Conservation (phyloP, 2,329 filamentous ascomycete species). For the Aspergillus hortae region DNA sequence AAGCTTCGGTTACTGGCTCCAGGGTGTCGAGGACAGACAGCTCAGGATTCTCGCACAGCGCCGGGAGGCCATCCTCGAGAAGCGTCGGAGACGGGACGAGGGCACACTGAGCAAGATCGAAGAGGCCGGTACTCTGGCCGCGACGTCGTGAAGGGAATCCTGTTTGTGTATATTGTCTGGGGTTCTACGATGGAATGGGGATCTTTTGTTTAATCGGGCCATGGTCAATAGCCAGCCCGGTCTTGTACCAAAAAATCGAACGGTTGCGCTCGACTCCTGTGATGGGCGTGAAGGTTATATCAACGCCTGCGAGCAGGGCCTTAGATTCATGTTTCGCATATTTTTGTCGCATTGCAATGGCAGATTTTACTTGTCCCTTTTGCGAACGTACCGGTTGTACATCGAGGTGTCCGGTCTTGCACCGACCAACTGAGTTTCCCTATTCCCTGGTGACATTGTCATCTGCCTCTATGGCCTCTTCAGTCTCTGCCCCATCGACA, state of each 20-base stretch:
- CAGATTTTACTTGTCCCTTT: conserved; percentile 3
- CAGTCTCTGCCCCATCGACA: not conserved
- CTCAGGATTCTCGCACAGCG: conserved; percentile 71
- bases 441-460: not conserved
- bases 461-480: not conserved
- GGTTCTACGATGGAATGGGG: not conserved
- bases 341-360: conserved; percentile 2
- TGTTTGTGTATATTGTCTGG: not conserved
- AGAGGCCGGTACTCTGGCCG: conserved; percentile 33
- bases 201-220: not conserved
- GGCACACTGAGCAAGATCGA: conserved; percentile 36
- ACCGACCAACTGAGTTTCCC: not conserved
- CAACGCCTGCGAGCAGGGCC: conserved; percentile 1
- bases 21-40: conserved; percentile 83
- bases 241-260: conserved; percentile 1
- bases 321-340: conserved; percentile 1
- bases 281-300: not conserved
- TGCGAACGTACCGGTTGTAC: not conserved
- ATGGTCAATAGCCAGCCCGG: not conserved
- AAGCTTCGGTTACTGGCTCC: conserved; percentile 95
- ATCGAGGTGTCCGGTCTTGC: too few relatives aligned
- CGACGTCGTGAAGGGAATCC: conserved; percentile 29
- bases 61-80: conserved; percentile 79
- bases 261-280: conserved; percentile 1
- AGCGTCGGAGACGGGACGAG: conserved; percentile 75